Evolutionary conservation across 2,329 filamentous ascomycete genomes (phyloP).

Genomic region (Fusarium sp.): DNA sequence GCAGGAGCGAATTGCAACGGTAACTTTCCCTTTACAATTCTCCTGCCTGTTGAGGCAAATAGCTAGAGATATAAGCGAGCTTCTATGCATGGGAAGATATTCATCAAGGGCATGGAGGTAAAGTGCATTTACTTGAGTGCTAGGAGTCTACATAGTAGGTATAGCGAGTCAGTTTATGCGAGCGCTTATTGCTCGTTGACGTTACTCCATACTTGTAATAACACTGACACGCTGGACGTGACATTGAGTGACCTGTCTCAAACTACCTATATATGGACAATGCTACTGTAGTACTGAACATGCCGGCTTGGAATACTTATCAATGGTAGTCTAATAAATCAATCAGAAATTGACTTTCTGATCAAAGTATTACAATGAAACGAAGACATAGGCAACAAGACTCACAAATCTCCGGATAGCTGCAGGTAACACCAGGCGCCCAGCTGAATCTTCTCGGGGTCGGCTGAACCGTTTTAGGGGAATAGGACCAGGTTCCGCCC

Average conservation of each 20-base stretch:
- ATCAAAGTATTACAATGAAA: conserved; percentile 4
- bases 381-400: too few species aligned
- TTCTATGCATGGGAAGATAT: not conserved
- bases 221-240: conserved; percentile 2
- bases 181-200: conserved; percentile 14
- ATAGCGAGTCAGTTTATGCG: conserved; percentile 5
- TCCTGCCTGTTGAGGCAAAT: not conserved
- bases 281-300: too few species aligned
- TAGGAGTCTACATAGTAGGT: too few species aligned
- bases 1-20: conserved; percentile 7
- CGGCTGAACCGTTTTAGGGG: conserved; percentile 17
- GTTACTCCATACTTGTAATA: conserved; percentile 1
- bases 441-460: conserved; percentile 17
- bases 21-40: conserved; percentile 2
- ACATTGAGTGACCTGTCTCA: not conserved
- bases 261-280: too few species aligned
- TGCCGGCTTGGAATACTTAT: too few species aligned
- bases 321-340: too few species aligned
- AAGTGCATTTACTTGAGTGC: too few species aligned
- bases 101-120: too few species aligned
- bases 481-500: conserved; percentile 12
- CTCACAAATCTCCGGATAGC: too few species aligned
- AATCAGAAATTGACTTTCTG: not conserved
- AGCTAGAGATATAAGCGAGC: not conserved
- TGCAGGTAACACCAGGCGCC: conserved; percentile 1